These are phyloP conservation scores for Taphrina betulina DNA, from an alignment of 1,139 yeast species.

Conservation along the genomic window DNA sequence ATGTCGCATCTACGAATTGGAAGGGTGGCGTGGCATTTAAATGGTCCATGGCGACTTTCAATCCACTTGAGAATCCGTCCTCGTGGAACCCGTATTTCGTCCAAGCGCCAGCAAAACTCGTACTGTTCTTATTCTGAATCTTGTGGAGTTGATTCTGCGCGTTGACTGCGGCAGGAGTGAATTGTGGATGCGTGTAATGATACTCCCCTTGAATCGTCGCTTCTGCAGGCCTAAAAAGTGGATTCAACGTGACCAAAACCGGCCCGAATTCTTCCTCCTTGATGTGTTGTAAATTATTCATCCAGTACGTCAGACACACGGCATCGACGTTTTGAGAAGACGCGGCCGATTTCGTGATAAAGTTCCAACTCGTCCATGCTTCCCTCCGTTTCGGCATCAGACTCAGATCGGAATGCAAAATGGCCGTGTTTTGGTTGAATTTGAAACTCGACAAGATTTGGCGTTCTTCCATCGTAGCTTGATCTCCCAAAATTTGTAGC, in stretches of 20 bases:
- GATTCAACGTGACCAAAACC: conserved; percentile 26
- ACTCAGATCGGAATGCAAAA: conserved; percentile 23
- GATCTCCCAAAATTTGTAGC: conserved; percentile 8
- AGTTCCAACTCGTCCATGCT: conserved; percentile 31
- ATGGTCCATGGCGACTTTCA: conserved; percentile 26
- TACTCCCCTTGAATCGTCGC: conserved; percentile 19
- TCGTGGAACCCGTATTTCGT: conserved; percentile 32
- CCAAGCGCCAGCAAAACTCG: conserved; percentile 31
- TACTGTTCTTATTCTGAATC: conserved; percentile 15
- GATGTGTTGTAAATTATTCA: conserved; percentile 27
- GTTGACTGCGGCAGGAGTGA: conserved; percentile 25
- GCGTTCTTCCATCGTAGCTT: conserved; percentile 20
- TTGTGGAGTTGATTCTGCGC: conserved; percentile 21
- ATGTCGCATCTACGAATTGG: conserved; percentile 30
- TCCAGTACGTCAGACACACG: conserved; percentile 29
- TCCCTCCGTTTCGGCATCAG: conserved; percentile 26
- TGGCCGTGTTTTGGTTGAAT: conserved; percentile 25
- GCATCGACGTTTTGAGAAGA: conserved; percentile 12
- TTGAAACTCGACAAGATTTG: conserved; percentile 9
- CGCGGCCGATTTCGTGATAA: conserved; percentile 20
- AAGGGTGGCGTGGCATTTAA: conserved; percentile 24
- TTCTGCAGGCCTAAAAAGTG: conserved; percentile 13
- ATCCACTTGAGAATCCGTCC: conserved; percentile 31
- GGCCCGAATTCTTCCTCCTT: conserved; percentile 21
- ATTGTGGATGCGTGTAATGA: conserved; percentile 25